phyloP scores from a whole-genome alignment of 2,329 filamentous ascomycete species.

The Alternaria brassicicola region DNA sequence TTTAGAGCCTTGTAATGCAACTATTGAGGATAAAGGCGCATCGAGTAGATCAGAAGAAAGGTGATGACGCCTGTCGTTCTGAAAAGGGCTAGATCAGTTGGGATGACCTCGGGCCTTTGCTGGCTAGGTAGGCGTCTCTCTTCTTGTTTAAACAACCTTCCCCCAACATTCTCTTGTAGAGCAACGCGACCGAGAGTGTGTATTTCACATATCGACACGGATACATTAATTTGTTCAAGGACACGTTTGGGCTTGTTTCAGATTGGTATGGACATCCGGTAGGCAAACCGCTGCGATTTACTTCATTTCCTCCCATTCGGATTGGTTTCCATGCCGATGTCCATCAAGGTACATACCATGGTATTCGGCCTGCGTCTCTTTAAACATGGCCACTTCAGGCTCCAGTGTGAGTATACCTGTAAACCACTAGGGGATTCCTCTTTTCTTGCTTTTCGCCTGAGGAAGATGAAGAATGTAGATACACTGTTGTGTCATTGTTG shows the following conservation, averaged over 20 bases:
- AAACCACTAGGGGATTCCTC: not conserved
- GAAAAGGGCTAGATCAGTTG: not conserved
- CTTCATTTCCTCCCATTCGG: not conserved
- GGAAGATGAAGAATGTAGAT: not conserved
- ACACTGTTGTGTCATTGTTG: not conserved
- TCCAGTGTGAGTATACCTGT: not conserved
- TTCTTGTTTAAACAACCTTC: too few species aligned
- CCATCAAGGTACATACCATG: not conserved
- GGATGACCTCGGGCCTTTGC: not conserved
- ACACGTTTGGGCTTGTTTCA: not conserved
- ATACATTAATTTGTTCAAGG: not conserved
- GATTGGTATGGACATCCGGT: not conserved
- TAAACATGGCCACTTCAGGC: not conserved
- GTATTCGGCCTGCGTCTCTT: not conserved
- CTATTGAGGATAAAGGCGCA: not conserved
- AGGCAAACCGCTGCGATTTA: not conserved
- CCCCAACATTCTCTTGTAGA: not conserved
- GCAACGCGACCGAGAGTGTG: not conserved
- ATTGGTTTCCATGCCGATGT: not conserved
- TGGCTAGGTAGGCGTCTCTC: too few species aligned
- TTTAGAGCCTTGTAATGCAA: not conserved
- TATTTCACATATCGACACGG: not conserved
- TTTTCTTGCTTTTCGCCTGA: not conserved
- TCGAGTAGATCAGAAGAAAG: not conserved
- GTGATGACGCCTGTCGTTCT: conserved; percentile 6